A percentile compares a stretch with the other conserved stretches of the same genome.
phyloP scores from a whole-genome alignment of 2,329 filamentous ascomycete genomes.

The Tolypocladium tropicale region DNA sequence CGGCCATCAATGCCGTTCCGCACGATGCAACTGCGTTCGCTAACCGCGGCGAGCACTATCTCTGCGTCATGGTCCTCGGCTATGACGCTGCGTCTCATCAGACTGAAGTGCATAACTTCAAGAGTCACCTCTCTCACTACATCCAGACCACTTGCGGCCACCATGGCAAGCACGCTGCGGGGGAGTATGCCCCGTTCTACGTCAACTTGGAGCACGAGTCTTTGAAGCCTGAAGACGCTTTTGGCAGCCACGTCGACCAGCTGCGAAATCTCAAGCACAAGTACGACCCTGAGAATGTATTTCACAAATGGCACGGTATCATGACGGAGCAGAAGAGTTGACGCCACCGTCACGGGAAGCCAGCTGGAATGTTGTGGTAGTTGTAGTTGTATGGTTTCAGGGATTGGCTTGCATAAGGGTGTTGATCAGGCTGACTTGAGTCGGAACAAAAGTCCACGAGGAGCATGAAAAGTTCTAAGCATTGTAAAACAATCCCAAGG shows the following conservation, averaged over 20 bases:
- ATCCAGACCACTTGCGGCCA: slow-evolving; percentile 10
- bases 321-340: background rate
- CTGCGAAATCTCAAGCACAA: slow-evolving; percentile 20
- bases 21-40: slow-evolving; percentile 30
- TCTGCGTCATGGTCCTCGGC: slow-evolving; percentile 26
- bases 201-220: background rate
- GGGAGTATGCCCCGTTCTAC: background rate
- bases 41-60: slow-evolving; percentile 32
- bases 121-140: slow-evolving; percentile 18
- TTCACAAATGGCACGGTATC: slow-evolving; percentile 17
- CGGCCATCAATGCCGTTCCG: slow-evolving; percentile 23
- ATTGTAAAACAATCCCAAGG: no score
- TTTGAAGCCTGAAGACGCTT: slow-evolving; percentile 12
- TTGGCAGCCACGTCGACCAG: slow-evolving; percentile 18
- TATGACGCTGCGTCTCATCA: slow-evolving; percentile 31
- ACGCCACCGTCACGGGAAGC: background rate
- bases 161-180: background rate
- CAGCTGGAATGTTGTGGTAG: no score
- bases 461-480: no score
- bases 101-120: slow-evolving; percentile 24
- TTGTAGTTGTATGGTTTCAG: no score
- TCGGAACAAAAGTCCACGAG: no score
- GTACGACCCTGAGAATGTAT: slow-evolving; percentile 23
- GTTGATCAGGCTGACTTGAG: no score
- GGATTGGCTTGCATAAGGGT: no score